These are phyloP conservation scores for Protomyces inundatus DNA, from an alignment of 1,139 yeast species.

Conservation along the genomic window DNA sequence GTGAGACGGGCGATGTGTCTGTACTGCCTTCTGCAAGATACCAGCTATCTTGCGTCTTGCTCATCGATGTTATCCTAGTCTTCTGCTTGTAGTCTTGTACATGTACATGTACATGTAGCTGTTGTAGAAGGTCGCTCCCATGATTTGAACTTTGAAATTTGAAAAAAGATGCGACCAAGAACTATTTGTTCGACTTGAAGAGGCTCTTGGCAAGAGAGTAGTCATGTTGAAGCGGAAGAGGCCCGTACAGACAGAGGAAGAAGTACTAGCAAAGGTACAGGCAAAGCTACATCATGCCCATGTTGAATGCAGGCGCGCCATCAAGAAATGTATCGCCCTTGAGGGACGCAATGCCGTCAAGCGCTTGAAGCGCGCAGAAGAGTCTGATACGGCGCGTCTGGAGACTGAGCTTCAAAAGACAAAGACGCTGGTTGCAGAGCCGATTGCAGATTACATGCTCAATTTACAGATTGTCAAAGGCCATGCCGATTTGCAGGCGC, in stretches of 20 bases:
- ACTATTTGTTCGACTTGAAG: not conserved
- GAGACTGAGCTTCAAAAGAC: constrained; percentile 36
- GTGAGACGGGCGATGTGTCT: not conserved
- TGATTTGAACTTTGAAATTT: not conserved
- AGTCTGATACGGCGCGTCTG: constrained; percentile 31
- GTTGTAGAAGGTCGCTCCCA: too few relatives aligned
- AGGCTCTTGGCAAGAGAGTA: not conserved
- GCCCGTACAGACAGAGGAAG: not conserved
- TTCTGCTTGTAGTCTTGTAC: not conserved
- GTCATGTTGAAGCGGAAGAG: not conserved
- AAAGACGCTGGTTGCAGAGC: constrained; percentile 33
- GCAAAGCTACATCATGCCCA: constrained; percentile 11
- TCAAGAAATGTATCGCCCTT: constrained; percentile 35
- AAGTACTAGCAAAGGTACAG: not conserved
- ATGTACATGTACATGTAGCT: too few relatives aligned
- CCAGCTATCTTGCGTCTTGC: not conserved
- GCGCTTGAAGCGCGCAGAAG: constrained; percentile 34
- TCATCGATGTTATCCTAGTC: not conserved
- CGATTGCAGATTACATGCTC: constrained; percentile 34
- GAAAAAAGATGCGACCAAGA: not conserved
- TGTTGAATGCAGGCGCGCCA: constrained; percentile 39
- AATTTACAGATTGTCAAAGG: constrained; percentile 34
- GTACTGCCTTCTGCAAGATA: not conserved
- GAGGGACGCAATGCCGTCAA: constrained; percentile 31
- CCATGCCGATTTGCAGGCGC: constrained; percentile 29